Evolutionary conservation across 2,329 filamentous ascomycete species (phyloP).

Genomic region (Onygena corvina): DNA sequence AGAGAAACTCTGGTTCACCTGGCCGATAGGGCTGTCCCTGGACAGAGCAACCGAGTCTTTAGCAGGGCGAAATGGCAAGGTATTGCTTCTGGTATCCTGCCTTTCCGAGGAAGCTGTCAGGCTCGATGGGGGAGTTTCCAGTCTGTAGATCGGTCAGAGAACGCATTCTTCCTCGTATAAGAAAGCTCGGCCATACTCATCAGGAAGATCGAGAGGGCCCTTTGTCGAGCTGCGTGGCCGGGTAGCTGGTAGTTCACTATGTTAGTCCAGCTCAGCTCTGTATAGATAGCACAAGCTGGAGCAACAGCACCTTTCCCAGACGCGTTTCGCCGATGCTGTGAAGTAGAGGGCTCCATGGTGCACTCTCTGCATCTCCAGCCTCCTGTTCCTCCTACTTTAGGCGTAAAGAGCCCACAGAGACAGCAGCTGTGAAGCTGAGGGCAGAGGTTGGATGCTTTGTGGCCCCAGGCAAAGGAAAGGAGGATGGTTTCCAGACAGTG

Average conservation of each 20-base stretch:
- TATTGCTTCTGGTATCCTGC: neutral
- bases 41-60: neutral
- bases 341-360: slow-evolving; percentile 19
- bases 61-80: neutral
- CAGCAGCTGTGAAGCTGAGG: neutral
- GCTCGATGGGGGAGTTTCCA: neutral
- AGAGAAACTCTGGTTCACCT: slow-evolving; percentile 56
- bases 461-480: neutral
- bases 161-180: neutral
- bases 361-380: neutral
- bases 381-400: neutral
- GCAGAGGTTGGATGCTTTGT: neutral
- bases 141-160: neutral
- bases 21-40: neutral
- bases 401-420: neutral
- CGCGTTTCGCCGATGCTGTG: slow-evolving; percentile 26
- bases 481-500: slow-evolving; percentile 15
- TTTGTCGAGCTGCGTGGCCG: slow-evolving; percentile 48
- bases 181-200: slow-evolving; percentile 50
- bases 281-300: slow-evolving; percentile 18
- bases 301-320: slow-evolving; percentile 24
- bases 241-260: slow-evolving; percentile 22
- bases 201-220: slow-evolving; percentile 58
- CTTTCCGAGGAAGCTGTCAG: neutral
- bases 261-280: slow-evolving; percentile 7